Percentiles rank a stretch among this genome's conserved stretches.
Evolutionary conservation across 2,329 filamentous ascomycete genomes (phyloP).

Genomic region (Trichoderma breve): DNA sequence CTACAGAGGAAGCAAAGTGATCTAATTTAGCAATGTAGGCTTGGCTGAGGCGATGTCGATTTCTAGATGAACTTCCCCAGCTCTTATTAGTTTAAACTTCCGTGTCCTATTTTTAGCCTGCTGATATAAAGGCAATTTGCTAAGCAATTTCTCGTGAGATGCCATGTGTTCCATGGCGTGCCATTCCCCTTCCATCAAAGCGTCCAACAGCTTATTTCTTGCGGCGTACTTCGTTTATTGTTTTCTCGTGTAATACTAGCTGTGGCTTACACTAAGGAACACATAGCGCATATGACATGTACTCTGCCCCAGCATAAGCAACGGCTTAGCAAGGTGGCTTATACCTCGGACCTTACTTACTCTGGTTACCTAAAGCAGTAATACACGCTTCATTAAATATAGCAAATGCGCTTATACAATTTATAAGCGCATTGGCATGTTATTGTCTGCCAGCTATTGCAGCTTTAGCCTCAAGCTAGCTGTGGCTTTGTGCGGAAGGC

Average conservation of each 20-base stretch:
- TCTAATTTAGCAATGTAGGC: background rate
- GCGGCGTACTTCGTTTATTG: background rate
- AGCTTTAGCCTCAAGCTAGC: conserved; percentile 27
- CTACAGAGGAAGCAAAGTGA: background rate
- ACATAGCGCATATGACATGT: background rate
- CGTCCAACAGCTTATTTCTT: background rate
- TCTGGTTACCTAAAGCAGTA: background rate
- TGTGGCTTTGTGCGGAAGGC: conserved; percentile 16
- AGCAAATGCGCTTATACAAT: background rate
- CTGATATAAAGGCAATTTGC: background rate
- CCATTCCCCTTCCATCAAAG: background rate
- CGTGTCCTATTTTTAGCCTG: background rate
- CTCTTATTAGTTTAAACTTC: background rate
- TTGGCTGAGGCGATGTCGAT: background rate
- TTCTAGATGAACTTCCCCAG: background rate
- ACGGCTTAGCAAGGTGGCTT: background rate
- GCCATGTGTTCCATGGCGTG: background rate
- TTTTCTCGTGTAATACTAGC: background rate
- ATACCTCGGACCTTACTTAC: background rate
- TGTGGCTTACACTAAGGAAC: background rate
- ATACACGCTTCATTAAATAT: background rate
- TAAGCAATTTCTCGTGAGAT: background rate
- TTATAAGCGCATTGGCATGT: background rate
- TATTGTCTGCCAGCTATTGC: conserved; percentile 11
- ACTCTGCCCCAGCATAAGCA: background rate